Base-by-base conservation (phyloP, 805 yeast genomes). In the Clavispora phyllophila region DNA sequence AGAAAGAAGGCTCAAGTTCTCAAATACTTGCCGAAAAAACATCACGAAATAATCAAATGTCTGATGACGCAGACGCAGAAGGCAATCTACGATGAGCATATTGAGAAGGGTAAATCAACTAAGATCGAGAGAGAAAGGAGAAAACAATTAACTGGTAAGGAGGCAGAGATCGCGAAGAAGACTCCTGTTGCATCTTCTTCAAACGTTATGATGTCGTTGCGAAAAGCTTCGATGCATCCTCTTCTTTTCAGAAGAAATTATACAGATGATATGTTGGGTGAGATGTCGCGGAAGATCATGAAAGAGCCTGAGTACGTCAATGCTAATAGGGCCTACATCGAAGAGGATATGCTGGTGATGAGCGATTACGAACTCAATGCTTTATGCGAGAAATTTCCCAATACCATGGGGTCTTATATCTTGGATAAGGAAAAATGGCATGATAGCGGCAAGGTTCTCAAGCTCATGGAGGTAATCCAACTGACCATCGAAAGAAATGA, bases 311-410 rank as follows among this genome's bases (percentile, higher is more conserved):
- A 77, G 41, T 93, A 93, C 62, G 73, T 70, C 25, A 79, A 81
- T 43, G 97, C 98, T 14, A 89, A 88, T 58, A 66, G 71, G 48
- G 69, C 78, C 32, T 93, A 74, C 56, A 90, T 93, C 45, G 79
- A 59, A 56, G 99, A 93, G 67, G 99, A 93, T 62, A 90, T 93
- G 98, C 80, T 80, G 59, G 87, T 85, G 12, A 88, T 93, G 97
- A 76, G 87, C 8, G 99, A 93, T 68, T 86, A 77, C 60, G 99
- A 93, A 65, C 70, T 93, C 40, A 82, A 89, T 56, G 68, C 70
- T 14, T 66, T 93, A 41, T 88, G 97, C 60, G 68, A 68, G 34
- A 79, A 78, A 49, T 91, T 85, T 62, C 86, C 90, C 24, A 65
- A 61, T n/a, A 77, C 90, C 1, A 62, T 87, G 28, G 67, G 76